phyloP scores from a whole-genome alignment of 2,329 filamentous ascomycete species.

The Colletotrichum paranaense region DNA sequence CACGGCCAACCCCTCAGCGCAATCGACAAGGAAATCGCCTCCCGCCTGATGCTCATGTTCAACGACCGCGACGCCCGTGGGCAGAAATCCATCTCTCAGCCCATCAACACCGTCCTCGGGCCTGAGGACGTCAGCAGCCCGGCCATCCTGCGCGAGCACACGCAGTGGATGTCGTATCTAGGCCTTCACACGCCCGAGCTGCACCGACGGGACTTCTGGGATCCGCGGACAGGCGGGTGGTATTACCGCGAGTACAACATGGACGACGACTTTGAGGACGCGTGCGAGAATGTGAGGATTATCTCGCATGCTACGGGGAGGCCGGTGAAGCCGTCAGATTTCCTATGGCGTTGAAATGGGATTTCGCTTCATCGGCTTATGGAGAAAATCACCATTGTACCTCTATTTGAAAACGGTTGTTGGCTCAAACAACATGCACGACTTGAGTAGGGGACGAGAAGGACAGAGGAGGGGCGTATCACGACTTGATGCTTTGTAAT shows the following conservation, averaged over 20 bases:
- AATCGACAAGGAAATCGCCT: conserved; percentile 27
- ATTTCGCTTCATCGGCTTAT: too few relatives aligned
- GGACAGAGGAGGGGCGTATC: background rate
- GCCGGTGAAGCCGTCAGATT: conserved; percentile 21
- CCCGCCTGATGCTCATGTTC: conserved; percentile 35
- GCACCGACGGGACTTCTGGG: conserved; percentile 28
- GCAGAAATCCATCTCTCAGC: conserved; percentile 29
- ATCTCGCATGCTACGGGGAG: conserved; percentile 23
- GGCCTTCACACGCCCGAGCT: conserved; percentile 19
- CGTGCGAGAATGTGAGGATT: conserved; percentile 24
- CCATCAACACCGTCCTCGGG: conserved; percentile 25
- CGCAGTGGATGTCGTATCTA: conserved; percentile 34
- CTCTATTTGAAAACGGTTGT: background rate
- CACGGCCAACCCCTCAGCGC: conserved; percentile 27
- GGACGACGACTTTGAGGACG: conserved; percentile 31
- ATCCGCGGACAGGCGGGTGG: conserved; percentile 21
- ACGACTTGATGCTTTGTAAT: conserved; percentile 7
- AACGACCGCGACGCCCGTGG: conserved; percentile 33
- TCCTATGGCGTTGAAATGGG: conserved; percentile 15
- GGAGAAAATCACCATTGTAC: background rate
- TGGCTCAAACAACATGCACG: background rate
- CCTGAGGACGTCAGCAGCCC: conserved; percentile 31
- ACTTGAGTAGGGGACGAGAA: background rate
- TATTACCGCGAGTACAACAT: conserved; percentile 32
- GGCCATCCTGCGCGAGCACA: conserved; percentile 29